Evolutionary conservation across 2,329 filamentous ascomycete genomes (phyloP), one percentile per base, ranked within the genome.

Genomic region (Claviceps humidiphila): DNA sequence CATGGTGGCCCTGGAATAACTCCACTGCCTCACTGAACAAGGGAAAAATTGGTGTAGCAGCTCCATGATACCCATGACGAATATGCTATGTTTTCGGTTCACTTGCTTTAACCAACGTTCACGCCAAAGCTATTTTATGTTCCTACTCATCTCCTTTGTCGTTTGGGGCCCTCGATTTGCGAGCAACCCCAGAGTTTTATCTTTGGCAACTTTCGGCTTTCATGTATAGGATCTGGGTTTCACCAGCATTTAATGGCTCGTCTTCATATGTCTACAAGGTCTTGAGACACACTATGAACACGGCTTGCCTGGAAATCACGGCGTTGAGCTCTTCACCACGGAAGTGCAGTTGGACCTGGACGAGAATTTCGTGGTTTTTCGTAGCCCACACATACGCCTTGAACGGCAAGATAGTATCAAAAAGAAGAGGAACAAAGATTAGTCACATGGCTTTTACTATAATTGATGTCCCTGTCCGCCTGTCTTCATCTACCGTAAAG

Each of bases 31-130:
- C 56, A 49, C 41, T 46, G 22, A 51, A 54, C 34, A 58, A 47
- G 62, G 58, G 58, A 56, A 34, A 62, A 64, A 62, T 66, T 67
- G 66, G 63, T 65, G 67, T 69, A 67, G 66, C 59, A 66, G 66
- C 67, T 66, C 59, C 61, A 68, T 67, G 66, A 70, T 70, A 70
- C 66, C 68, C 68, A 70, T 68, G 66, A 67, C 60, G 60, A 58
- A 61, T 60, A 55, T 57, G 58, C 58, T 51, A 39, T 53, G 11
- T 38, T 51, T 61, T 58, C 57, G 53, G 57, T 58, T 60, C 56
- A 51, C 52, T 54, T 61, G 58, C 58, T 64, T 59, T 54, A 60
- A 57, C 39, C 34, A 46, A 40, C 20, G 30, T 46, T 42, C 42
- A 51, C 30, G 49, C 41, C 52, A 49, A 50, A 42, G 57, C 58